These are phyloP conservation scores for Psidium friedrichsthalianum DNA, from an alignment of 345 rosid genomes.

Conservation along the genomic window DNA sequence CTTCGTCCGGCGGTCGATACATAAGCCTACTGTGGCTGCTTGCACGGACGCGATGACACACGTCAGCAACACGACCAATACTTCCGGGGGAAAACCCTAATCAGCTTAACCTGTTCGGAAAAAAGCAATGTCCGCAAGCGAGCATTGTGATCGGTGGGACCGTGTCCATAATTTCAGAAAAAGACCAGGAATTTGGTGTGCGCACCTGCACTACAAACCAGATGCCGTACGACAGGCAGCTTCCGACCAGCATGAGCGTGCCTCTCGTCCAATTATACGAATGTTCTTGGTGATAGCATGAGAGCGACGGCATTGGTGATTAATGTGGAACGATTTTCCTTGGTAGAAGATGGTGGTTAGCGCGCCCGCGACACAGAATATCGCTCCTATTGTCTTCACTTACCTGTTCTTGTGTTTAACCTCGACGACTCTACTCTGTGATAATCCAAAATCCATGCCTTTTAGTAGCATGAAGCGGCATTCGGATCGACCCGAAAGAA, in stretches of 20 bases:
- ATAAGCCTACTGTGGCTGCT: slow-evolving; percentile 13
- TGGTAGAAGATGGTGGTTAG: slow-evolving; percentile 14
- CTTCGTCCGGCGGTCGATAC: slow-evolving; percentile 5
- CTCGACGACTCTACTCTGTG: slow-evolving; percentile 20
- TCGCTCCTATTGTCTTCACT: slow-evolving; percentile 20
- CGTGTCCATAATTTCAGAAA: background rate
- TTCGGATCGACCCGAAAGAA: background rate
- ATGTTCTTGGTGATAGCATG: background rate
- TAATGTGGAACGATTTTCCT: slow-evolving; percentile 17
- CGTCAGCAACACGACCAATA: slow-evolving; percentile 24
- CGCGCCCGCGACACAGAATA: slow-evolving; percentile 25
- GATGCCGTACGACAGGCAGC: slow-evolving; percentile 20
- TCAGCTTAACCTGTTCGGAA: slow-evolving; percentile 18
- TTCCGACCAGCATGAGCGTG: slow-evolving; percentile 10
- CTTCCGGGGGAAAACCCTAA: slow-evolving; percentile 21
- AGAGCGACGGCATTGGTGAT: background rate
- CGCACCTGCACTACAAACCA: slow-evolving; percentile 35
- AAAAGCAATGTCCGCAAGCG: background rate
- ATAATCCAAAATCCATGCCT: background rate
- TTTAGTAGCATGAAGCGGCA: background rate
- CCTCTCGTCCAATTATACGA: slow-evolving; percentile 15
- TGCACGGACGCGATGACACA: slow-evolving; percentile 20
- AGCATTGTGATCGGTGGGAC: background rate
- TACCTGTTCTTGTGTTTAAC: slow-evolving; percentile 13
- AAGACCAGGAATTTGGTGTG: background rate